Evolutionary conservation across 352 stramenopile species (phyloP).

Genomic region (Pythium biforme): DNA sequence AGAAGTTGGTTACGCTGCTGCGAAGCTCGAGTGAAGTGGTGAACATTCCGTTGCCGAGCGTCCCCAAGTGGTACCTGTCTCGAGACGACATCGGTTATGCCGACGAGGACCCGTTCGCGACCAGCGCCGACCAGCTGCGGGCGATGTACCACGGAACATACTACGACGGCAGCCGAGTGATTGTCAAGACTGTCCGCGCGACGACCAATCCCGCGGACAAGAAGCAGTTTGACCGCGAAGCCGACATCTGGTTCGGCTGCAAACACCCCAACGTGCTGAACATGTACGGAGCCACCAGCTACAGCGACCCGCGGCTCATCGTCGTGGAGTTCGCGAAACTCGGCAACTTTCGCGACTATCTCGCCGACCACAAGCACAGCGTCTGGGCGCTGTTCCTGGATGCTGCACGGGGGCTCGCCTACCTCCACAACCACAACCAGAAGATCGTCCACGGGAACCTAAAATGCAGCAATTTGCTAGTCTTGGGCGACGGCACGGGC

Average conservation of each 20-base stretch:
- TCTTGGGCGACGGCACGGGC: constrained; percentile 24
- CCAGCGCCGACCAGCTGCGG: constrained; percentile 5
- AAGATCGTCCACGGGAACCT: constrained; percentile 30
- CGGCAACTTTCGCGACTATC: constrained; percentile 31
- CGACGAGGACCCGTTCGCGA: constrained; percentile 17
- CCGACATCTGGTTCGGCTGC: constrained; percentile 22
- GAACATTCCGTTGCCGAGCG: not conserved
- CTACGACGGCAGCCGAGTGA: constrained; percentile 15
- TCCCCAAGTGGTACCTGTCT: constrained; percentile 15
- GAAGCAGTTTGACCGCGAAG: constrained; percentile 20
- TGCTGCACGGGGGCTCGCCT: constrained; percentile 32
- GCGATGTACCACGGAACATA: constrained; percentile 7
- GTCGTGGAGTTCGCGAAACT: constrained; percentile 23
- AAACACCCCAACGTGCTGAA: constrained; percentile 29
- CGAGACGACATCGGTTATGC: constrained; percentile 6
- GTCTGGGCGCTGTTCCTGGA: constrained; percentile 35
- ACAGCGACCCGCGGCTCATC: constrained; percentile 16
- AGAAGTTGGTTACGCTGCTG: not conserved
- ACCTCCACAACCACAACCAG: constrained; percentile 34
- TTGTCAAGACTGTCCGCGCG: constrained; percentile 5
- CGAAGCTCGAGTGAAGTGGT: not conserved
- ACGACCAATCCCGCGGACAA: constrained; percentile 2
- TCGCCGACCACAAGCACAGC: constrained; percentile 21
- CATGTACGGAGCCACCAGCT: constrained; percentile 30
- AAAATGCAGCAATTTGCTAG: constrained; percentile 39